Conservation (phyloP, 805 yeast species). For the Candida ficus region DNA sequence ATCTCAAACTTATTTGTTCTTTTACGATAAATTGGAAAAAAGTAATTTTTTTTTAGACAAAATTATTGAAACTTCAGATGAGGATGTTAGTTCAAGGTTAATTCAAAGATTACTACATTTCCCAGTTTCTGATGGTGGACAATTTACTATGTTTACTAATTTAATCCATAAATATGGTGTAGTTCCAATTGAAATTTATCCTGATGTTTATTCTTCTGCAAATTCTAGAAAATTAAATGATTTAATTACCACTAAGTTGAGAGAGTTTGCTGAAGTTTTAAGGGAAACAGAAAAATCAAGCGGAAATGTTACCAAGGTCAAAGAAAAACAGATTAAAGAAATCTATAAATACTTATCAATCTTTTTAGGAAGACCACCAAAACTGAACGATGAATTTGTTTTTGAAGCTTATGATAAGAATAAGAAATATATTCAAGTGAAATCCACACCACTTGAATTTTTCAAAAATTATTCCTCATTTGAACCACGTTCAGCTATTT, state of each 20-base stretch:
- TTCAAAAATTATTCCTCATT: conserved; percentile 47
- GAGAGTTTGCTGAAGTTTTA: conserved; percentile 72
- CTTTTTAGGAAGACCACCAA: conserved; percentile 76
- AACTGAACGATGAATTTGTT: conserved; percentile 55
- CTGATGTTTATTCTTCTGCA: conserved; percentile 59
- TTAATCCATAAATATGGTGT: conserved; percentile 75
- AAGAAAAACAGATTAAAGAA: conserved; percentile 49
- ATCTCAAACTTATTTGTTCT: conserved; percentile 74
- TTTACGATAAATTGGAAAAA: conserved; percentile 84
- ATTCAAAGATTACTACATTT: conserved; percentile 59
- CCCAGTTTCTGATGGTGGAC: conserved; percentile 84
- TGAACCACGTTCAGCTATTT: conserved; percentile 48
- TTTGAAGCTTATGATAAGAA: conserved; percentile 80
- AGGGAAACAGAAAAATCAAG: conserved; percentile 30
- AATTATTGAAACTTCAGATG: conserved; percentile 60
- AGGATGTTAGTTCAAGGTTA: conserved; percentile 64
- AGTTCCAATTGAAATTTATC: conserved; percentile 69
- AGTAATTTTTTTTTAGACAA: conserved; percentile 77
- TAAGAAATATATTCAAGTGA: conserved; percentile 41
- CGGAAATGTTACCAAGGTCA: conserved; percentile 26
- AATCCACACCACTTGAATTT: conserved; percentile 62
- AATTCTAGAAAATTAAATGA: conserved; percentile 49
- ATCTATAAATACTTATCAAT: conserved; percentile 62
- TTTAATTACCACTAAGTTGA: conserved; percentile 60
- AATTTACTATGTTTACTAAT: conserved; percentile 78